Evolutionary conservation across 139 green algal species (phyloP).

Genomic region (Picochlorum costavermella): DNA sequence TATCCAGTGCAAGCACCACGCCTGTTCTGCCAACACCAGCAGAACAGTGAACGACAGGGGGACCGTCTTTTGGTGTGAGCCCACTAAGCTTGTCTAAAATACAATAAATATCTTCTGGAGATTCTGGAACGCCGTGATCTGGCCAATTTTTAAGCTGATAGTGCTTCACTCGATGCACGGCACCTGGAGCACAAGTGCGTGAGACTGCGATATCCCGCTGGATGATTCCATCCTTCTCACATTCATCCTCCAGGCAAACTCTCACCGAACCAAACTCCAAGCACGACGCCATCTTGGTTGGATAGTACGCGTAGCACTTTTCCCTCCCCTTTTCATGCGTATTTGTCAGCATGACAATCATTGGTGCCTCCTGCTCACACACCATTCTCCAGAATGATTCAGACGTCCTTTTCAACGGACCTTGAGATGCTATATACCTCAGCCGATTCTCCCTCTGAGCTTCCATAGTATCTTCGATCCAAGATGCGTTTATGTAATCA

Average conservation of each 20-base stretch:
- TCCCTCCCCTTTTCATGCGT: background rate
- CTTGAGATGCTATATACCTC: slow-evolving; percentile 42
- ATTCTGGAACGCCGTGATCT: slow-evolving; percentile 53
- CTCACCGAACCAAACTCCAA: background rate
- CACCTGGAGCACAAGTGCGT: background rate
- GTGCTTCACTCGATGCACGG: slow-evolving; percentile 11
- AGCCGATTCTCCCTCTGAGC: background rate
- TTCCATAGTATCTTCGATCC: slow-evolving; percentile 2
- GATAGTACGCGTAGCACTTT: slow-evolving; percentile 40
- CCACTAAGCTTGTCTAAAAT: slow-evolving; percentile 31
- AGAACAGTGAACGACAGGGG: slow-evolving; percentile 55
- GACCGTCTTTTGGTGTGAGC: slow-evolving; percentile 1
- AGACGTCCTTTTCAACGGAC: slow-evolving; percentile 38
- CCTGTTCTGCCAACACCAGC: slow-evolving; percentile 82
- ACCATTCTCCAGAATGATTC: slow-evolving; percentile 62
- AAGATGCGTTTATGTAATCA: slow-evolving; percentile 46
- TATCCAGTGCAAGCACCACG: slow-evolving; percentile 74
- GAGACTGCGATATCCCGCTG: background rate
- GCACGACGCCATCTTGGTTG: slow-evolving; percentile 11
- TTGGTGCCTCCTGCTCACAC: slow-evolving; percentile 21
- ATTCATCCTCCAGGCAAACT: background rate
- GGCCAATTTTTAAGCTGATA: slow-evolving; percentile 49
- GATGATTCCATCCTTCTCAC: slow-evolving; percentile 5
- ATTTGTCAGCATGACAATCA: slow-evolving; percentile 56
- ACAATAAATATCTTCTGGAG: slow-evolving; percentile 29